Base-by-base conservation (phyloP, 2,329 filamentous ascomycete species). In the Beauveria bassiana region DNA sequence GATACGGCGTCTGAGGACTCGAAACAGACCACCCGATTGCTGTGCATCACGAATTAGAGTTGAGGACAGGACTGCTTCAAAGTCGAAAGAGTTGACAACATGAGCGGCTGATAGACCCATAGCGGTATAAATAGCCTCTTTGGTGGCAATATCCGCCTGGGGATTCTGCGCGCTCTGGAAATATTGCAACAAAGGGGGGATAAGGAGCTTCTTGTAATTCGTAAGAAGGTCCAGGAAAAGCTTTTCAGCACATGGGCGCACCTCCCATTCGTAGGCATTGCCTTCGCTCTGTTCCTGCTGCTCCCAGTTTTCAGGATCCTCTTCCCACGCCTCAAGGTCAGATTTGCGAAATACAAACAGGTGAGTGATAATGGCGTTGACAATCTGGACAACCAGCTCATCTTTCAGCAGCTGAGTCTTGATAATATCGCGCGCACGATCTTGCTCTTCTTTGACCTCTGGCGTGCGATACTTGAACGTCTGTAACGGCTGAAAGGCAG, bases 221-320 rank as follows among this genome's bases (percentile, higher is more conserved):
- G 91, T 90, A 63, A 96, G 85, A 20, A 99, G 83, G 68, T 97
- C 93, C 66, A 97, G 81, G 74, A 98, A 96, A 16, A 99, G 81
- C 73, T 93, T 96, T 74, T 99, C 95, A 0, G 95, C 88, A 71
- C 93, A 98, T 2, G 93, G 91, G 38, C 93, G 86, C 59, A 98
- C 88, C 62, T 93, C 90, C 78, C 93, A 97, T 69, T 98, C 92
- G 82, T 90, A 98, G 1, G 89, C 90, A 67, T 91, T 90, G 42
- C 89, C 87, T 63, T 90, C 85, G 63, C 88, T 89, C 69, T 96
- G 91, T 77, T 97, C 92, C 68, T 88, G 86, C 65, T 90, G 87
- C 73, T 97, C 93, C 93, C 95, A 99, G 59, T 96, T 92, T 72
- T 99, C 91, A 0, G 93, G 91, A 62, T 96, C 92, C 70, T 96